Evolutionary conservation across 192 early-diverging fungal genomes (phyloP).

Genomic region (Funneliformis geosporum): DNA sequence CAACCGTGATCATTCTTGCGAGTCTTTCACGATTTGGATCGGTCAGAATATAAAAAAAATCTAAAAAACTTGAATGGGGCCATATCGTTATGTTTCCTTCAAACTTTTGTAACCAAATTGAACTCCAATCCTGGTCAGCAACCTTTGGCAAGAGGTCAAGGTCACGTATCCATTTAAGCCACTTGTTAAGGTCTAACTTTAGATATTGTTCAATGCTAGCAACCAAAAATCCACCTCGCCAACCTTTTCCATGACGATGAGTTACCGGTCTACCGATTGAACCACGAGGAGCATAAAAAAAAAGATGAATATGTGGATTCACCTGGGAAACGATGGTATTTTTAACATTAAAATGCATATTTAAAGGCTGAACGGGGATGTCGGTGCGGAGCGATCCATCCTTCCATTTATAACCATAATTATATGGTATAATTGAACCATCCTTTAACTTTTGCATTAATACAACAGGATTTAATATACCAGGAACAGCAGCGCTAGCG

Average conservation of each 20-base stretch:
- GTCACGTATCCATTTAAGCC: slow-evolving; percentile 79
- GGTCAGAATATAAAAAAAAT: slow-evolving; percentile 63
- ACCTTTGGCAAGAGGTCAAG: slow-evolving; percentile 76
- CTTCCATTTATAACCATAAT: slow-evolving; percentile 75
- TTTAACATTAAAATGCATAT: slow-evolving; percentile 81
- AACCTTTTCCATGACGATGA: slow-evolving; percentile 71
- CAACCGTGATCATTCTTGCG: slow-evolving; percentile 57
- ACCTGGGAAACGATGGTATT: slow-evolving; percentile 84
- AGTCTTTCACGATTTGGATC: slow-evolving; percentile 66
- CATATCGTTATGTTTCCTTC: slow-evolving; percentile 88
- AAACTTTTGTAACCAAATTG: slow-evolving; percentile 87
- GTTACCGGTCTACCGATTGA: slow-evolving; percentile 73
- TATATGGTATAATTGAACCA: slow-evolving; percentile 70
- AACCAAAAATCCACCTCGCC: slow-evolving; percentile 88
- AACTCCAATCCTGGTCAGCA: slow-evolving; percentile 77
- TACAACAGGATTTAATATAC: slow-evolving; percentile 79
- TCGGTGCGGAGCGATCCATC: slow-evolving; percentile 87
- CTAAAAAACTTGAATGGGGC: slow-evolving; percentile 58
- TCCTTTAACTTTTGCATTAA: slow-evolving; percentile 74
- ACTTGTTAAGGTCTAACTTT: slow-evolving; percentile 85
- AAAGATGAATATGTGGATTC: slow-evolving; percentile 86
- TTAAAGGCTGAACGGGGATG: slow-evolving; percentile 74
- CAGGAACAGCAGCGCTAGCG: slow-evolving; percentile 85
- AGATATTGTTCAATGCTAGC: slow-evolving; percentile 77
- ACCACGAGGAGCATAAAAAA: slow-evolving; percentile 84